Conservation (phyloP, 768 basidiomycete species). For the Coprinopsis strossmayeri region DNA sequence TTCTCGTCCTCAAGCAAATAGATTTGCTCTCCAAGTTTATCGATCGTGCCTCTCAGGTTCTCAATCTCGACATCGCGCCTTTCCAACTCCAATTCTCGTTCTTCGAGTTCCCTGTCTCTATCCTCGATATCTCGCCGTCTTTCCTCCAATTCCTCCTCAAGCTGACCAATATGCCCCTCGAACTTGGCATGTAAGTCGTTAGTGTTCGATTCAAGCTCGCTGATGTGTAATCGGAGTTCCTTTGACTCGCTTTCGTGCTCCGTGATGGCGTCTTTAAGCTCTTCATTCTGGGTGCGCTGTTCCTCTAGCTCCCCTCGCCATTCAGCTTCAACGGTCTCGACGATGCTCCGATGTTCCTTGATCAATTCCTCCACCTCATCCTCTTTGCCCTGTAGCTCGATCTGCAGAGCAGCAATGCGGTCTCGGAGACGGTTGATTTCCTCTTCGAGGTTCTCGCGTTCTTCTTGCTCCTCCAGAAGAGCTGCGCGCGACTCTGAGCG, state of each 20-base stretch:
- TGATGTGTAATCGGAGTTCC: slow-evolving; percentile 64
- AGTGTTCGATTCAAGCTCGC: slow-evolving; percentile 68
- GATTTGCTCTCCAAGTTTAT: slow-evolving; percentile 73
- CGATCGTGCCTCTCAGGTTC: slow-evolving; percentile 67
- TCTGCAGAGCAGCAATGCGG: slow-evolving; percentile 71
- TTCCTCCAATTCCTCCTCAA: slow-evolving; percentile 72
- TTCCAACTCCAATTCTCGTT: slow-evolving; percentile 71
- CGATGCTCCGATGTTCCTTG: slow-evolving; percentile 63
- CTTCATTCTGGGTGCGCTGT: slow-evolving; percentile 69
- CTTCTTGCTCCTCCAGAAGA: slow-evolving; percentile 65
- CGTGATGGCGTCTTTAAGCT: slow-evolving; percentile 69
- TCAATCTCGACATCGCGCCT: slow-evolving; percentile 77
- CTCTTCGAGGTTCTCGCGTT: slow-evolving; percentile 74
- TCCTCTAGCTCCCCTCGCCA: slow-evolving; percentile 89
- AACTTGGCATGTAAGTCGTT: slow-evolving; percentile 69
- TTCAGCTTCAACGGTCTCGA: slow-evolving; percentile 70
- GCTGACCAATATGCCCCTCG: slow-evolving; percentile 65
- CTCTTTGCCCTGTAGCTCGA: slow-evolving; percentile 81
- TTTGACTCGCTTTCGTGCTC: slow-evolving; percentile 78
- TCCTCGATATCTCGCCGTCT: slow-evolving; percentile 73
- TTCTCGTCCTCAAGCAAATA: slow-evolving; percentile 85
- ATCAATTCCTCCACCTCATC: slow-evolving; percentile 81
- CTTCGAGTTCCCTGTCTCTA: slow-evolving; percentile 57
- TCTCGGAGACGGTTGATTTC: slow-evolving; percentile 69
- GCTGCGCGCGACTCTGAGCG: slow-evolving; percentile 69